phyloP scores from a whole-genome alignment of 148 eudicot genomes.

The Diospyros kaki region DNA sequence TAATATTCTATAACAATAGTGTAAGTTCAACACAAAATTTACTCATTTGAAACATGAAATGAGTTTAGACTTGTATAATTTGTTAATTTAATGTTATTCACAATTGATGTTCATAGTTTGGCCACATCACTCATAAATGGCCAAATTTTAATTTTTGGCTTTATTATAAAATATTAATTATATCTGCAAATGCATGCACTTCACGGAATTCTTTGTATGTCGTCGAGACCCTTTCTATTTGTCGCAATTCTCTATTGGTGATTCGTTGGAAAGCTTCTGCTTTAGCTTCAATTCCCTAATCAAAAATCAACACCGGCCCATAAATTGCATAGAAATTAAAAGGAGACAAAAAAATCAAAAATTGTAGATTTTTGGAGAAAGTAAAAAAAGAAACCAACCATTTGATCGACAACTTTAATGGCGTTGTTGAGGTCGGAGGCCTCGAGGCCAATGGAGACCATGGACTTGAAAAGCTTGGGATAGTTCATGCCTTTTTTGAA shows the following conservation, averaged over 20 bases:
- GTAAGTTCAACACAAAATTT: no score
- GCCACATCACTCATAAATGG: constrained; percentile 51
- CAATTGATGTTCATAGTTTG: no score
- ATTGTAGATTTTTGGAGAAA: background rate
- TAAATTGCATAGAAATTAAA: background rate
- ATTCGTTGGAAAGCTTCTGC: constrained; percentile 81
- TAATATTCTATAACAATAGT: no score
- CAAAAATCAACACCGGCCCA: background rate
- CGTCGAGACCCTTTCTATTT: constrained; percentile 56
- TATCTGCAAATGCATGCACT: no score
- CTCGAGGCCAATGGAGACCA: constrained; percentile 67
- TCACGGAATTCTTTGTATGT: constrained; percentile 64
- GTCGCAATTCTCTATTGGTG: constrained; percentile 54
- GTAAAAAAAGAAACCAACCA: constrained; percentile 49
- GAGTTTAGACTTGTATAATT: no score
- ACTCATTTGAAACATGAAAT: no score
- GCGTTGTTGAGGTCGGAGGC: constrained; percentile 87
- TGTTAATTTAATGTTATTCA: no score
- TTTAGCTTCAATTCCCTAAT: constrained; percentile 54
- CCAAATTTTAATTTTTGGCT: no score
- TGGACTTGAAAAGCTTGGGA: constrained; percentile 41
- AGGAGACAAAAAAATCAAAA: background rate
- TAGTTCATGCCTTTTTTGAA: constrained; percentile 68
- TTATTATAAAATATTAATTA: no score
- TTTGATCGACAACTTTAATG: constrained; percentile 62